These are phyloP conservation scores for Kalanchoe fedtschenkoi DNA, from an alignment of 164 flowering plant genomes.

Conservation along the genomic window DNA sequence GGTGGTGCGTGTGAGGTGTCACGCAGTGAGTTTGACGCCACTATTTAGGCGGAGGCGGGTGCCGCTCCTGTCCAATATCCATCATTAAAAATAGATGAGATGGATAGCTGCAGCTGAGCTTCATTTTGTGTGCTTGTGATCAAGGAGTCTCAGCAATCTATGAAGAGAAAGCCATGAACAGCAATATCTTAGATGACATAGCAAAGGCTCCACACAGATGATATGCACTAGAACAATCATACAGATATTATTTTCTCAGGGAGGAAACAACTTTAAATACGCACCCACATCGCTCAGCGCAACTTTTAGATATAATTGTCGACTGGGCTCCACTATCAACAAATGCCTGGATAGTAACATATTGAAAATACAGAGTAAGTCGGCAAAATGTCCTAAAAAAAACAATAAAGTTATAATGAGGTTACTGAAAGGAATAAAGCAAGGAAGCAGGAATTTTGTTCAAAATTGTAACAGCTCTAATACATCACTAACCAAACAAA, in stretches of 20 bases:
- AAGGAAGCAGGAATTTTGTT: neutral
- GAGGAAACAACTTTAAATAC: constrained; percentile 12
- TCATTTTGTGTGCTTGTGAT: constrained; percentile 13
- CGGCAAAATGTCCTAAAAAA: neutral
- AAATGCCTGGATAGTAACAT: constrained; percentile 57
- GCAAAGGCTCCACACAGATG: too few species aligned
- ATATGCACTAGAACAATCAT: neutral
- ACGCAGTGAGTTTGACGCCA: too few species aligned
- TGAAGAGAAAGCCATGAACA: too few species aligned
- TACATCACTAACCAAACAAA: neutral
- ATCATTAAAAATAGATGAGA: too few species aligned
- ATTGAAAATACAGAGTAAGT: neutral
- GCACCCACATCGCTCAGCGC: constrained; percentile 98
- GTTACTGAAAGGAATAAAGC: neutral
- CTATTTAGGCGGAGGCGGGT: too few species aligned
- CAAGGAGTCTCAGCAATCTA: too few species aligned
- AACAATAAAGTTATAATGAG: neutral
- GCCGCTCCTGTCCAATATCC: too few species aligned
- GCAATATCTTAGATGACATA: too few species aligned
- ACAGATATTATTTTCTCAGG: neutral
- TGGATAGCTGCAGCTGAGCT: neutral
- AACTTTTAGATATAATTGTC: constrained; percentile 94
- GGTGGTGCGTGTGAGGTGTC: too few species aligned
- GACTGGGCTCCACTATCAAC: constrained; percentile 99
- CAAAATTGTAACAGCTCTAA: neutral